phyloP scores from a whole-genome alignment of 208 protist species.

The Leishmania mexicana region DNA sequence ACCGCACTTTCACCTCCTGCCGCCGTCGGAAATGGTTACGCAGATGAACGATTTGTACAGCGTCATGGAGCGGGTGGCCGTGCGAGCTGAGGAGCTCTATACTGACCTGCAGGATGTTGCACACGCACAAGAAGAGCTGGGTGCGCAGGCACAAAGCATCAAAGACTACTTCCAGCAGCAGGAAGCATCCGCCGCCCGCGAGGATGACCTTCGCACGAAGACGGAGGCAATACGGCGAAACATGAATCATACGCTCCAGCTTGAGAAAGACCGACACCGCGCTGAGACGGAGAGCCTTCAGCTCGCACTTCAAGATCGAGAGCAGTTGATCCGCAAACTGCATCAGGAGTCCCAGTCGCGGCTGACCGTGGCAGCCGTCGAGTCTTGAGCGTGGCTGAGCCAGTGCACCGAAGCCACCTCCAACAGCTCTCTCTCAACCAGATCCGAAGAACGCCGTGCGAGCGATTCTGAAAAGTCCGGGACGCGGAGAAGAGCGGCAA shows the following conservation, averaged over 20 bases:
- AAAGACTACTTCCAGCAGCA: constrained; percentile 64
- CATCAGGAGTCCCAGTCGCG: constrained; percentile 31
- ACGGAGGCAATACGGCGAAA: constrained; percentile 53
- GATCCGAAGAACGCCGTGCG: not conserved
- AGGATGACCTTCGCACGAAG: constrained; percentile 61
- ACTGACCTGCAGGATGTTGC: constrained; percentile 59
- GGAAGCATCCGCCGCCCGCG: constrained; percentile 31
- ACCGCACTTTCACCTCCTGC: constrained; percentile 82
- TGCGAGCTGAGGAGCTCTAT: constrained; percentile 58
- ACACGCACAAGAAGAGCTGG: constrained; percentile 64
- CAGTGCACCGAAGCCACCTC: not conserved
- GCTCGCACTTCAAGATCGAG: constrained; percentile 61
- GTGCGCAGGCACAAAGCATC: constrained; percentile 51
- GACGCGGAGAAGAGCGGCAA: not conserved
- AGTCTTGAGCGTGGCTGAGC: not conserved
- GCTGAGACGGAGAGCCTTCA: constrained; percentile 55
- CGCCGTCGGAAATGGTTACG: constrained; percentile 79
- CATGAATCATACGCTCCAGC: constrained; percentile 47
- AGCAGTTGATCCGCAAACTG: constrained; percentile 65
- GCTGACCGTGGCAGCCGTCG: not conserved
- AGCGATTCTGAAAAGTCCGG: too few species aligned
- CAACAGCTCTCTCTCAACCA: not conserved
- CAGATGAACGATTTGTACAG: constrained; percentile 88
- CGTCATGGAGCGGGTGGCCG: constrained; percentile 78
- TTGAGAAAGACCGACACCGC: constrained; percentile 39